phyloP scores from a whole-genome alignment of 805 yeast species.

The Myxozyma melibiosi region DNA sequence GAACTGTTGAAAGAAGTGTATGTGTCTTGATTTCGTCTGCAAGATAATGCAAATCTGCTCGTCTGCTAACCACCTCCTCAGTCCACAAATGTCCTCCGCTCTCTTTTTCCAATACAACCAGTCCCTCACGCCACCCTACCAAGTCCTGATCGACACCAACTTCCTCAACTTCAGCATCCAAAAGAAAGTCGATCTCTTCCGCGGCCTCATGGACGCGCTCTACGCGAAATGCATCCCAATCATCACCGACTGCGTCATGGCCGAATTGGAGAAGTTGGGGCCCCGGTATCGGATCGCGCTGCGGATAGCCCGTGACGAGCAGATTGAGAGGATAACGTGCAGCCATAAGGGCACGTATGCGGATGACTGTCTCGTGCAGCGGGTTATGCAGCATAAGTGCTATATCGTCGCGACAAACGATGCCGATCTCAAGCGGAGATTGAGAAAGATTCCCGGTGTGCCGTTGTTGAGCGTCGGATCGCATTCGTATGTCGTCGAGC shows the following conservation, averaged over 20 bases:
- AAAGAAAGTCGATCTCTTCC: slow-evolving; percentile 89
- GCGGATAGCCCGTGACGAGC: slow-evolving; percentile 88
- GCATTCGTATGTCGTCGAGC: slow-evolving; percentile 87
- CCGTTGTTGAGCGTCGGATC: slow-evolving; percentile 97
- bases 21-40: slow-evolving; percentile 17
- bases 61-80: slow-evolving; percentile 38
- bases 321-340: slow-evolving; percentile 83
- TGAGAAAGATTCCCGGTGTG: slow-evolving; percentile 95
- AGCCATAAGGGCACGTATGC: slow-evolving; percentile 97
- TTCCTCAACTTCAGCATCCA: slow-evolving; percentile 95
- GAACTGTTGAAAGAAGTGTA: slow-evolving; percentile 67
- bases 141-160: slow-evolving; percentile 92
- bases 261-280: slow-evolving; percentile 94
- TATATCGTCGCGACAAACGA: slow-evolving; percentile 97
- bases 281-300: slow-evolving; percentile 93
- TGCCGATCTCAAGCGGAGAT: slow-evolving; percentile 91
- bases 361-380: slow-evolving; percentile 91
- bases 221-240: slow-evolving; percentile 95
- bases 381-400: slow-evolving; percentile 95
- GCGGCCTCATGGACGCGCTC: slow-evolving; percentile 95
- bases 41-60: neutral
- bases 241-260: slow-evolving; percentile 96
- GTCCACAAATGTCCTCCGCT: slow-evolving; percentile 94
- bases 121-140: slow-evolving; percentile 97
- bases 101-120: slow-evolving; percentile 91